phyloP scores from a whole-genome alignment of 1,284 basidiomycete genomes.

The Leccinum huronense region DNA sequence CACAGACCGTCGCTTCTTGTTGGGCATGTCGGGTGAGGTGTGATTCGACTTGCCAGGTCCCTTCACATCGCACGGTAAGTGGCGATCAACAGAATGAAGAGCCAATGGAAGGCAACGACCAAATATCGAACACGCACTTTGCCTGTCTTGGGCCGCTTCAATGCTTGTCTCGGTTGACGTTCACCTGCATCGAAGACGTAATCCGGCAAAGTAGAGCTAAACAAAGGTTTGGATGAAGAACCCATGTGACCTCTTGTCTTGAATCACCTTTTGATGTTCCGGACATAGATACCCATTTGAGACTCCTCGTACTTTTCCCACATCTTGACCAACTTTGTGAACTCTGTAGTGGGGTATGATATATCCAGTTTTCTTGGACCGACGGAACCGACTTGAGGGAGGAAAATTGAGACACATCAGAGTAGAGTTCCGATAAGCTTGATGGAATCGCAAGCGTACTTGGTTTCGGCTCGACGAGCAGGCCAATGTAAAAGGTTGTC shows the following conservation, averaged over 20 bases:
- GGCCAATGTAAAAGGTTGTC: constrained; percentile 95
- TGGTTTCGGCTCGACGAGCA: constrained; percentile 89
- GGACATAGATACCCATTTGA: constrained; percentile 92
- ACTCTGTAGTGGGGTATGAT: constrained; percentile 95
- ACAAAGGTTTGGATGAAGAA: constrained; percentile 18
- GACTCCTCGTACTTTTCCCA: constrained; percentile 96
- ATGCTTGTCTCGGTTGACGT: constrained; percentile 62
- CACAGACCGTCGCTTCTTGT: constrained; percentile 66
- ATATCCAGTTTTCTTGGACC: constrained; percentile 88
- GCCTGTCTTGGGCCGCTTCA: constrained; percentile 63
- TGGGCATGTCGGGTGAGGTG: constrained; percentile 67
- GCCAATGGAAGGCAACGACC: constrained; percentile 14
- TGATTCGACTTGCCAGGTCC: constrained; percentile 60
- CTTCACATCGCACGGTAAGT: constrained; percentile 41
- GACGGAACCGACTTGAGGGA: constrained; percentile 55
- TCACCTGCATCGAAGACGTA: constrained; percentile 82
- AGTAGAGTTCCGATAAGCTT: constrained; percentile 14
- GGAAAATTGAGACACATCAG: constrained; percentile 22
- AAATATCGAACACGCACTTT: constrained; percentile 58
- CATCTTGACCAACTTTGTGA: constrained; percentile 91
- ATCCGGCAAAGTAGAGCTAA: constrained; percentile 72
- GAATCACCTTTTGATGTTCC: constrained; percentile 88
- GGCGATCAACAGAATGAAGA: constrained; percentile 21
- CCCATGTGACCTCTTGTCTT: constrained; percentile 13
- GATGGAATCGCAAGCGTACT: constrained; percentile 50